Evolutionary conservation across 768 basidiomycete species (phyloP).

Genomic region (Termitomyces eurrhizus): DNA sequence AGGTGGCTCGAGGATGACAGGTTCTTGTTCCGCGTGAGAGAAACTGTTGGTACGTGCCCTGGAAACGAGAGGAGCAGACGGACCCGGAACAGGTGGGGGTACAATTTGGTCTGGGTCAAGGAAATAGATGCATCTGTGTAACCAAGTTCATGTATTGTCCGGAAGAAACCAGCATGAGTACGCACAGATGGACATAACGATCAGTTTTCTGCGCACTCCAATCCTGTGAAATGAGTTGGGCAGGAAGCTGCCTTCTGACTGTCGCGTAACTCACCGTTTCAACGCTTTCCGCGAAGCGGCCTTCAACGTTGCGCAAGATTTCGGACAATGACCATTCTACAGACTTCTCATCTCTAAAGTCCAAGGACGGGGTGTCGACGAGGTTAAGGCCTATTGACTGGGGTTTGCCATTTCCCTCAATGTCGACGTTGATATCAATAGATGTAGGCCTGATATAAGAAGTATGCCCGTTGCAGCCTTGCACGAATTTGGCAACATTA

Average conservation of each 20-base stretch:
- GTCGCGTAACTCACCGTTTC: constrained; percentile 61
- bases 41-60: constrained; percentile 69
- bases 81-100: constrained; percentile 63
- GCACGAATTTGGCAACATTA: constrained; percentile 79
- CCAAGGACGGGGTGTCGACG: constrained; percentile 80
- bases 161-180: constrained; percentile 21
- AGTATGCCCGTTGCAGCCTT: constrained; percentile 69
- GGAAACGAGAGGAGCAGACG: constrained; percentile 63
- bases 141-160: constrained; percentile 16
- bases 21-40: constrained; percentile 68
- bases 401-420: constrained; percentile 39
- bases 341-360: constrained; percentile 62
- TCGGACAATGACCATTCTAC: constrained; percentile 64
- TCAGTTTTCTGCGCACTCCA: constrained; percentile 67
- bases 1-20: constrained; percentile 78
- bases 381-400: constrained; percentile 61
- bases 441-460: constrained; percentile 67
- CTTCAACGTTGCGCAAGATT: constrained; percentile 68
- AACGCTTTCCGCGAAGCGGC: constrained; percentile 66
- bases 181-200: constrained; percentile 80
- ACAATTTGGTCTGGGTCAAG: constrained; percentile 81
- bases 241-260: constrained; percentile 16
- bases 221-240: constrained; percentile 42
- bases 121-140: constrained; percentile 77
- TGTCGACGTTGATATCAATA: constrained; percentile 65